Evolutionary conservation across 129 eudicot species (phyloP), one percentile per base, ranked within the genome.

Genomic region (Centella asiatica): DNA sequence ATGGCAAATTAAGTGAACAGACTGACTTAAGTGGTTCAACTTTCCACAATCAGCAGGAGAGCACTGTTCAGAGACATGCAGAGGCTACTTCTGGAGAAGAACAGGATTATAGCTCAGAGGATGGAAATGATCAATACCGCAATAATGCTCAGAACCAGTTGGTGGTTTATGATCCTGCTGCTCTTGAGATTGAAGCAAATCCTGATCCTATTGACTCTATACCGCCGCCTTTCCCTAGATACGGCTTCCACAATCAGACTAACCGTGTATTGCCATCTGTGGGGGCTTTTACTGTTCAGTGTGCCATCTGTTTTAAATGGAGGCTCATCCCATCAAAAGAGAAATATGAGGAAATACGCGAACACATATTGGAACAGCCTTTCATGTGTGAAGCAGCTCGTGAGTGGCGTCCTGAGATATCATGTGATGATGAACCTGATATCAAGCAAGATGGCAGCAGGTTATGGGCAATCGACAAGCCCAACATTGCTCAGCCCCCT

Each of bases 401-500:
- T 33, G 84, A 87, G 68, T 92, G 99, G 99, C 73, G 81, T 31
- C 86, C 96, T 10, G 80, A 74, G 6, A 62, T 87, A 31, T 75
- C 90, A 10, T 92, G 99, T 72, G 88, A 87, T 31, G 96, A 84
- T 55, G 82, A 80, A 7, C 73, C 90, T 49, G 99, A 92, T 64
- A 74, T 92, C 36, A 66, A 51, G 46, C 99, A 87, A 75, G 99
- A 92, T 69, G 92, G 88, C n/a, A 76, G 88, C 64, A 69, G 96
- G 39, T 72, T 87, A 5, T 92, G 99, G 96, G 99, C 99, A 1
- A 92, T 92, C 63, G 99, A 92, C 66, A 92, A 82, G 70, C 99
- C 99, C 33, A 78, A 74, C 54, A 92, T 92, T 65, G 84, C 99
- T 71, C 84, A 70, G 62, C 88, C 96, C 18, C 99, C 99, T 20